Conservation (phyloP, 2,329 filamentous ascomycete genomes). For the Cercospora sesami region DNA sequence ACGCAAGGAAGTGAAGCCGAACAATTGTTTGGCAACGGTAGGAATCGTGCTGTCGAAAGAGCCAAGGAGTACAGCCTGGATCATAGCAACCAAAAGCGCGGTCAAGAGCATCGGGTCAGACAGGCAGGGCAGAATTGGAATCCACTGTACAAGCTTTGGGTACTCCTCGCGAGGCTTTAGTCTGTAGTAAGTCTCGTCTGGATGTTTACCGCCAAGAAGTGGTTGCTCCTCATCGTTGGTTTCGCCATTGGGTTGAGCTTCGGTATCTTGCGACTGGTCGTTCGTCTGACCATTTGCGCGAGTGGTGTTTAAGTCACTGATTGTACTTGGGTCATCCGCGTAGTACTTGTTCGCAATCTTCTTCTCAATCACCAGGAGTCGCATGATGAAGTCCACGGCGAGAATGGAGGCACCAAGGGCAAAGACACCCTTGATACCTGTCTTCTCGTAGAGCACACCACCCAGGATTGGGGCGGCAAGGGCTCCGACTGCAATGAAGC, state of each 20-base stretch:
- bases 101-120: conserved; percentile 45
- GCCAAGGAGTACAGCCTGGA: conserved; percentile 47
- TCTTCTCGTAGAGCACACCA: conserved; percentile 60
- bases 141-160: conserved; percentile 41
- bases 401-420: conserved; percentile 57
- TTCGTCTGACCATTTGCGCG: conserved; percentile 22
- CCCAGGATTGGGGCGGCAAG: conserved; percentile 60
- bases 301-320: conserved; percentile 24
- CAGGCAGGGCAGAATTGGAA: conserved; percentile 53
- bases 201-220: conserved; percentile 38
- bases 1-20: conserved; percentile 47
- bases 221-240: conserved; percentile 41
- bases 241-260: conserved; percentile 13
- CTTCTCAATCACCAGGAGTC: conserved; percentile 63
- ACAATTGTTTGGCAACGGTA: conserved; percentile 46
- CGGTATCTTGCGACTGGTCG: conserved; percentile 17
- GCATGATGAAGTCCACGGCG: conserved; percentile 60
- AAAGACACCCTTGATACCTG: conserved; percentile 61
- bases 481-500: conserved; percentile 59
- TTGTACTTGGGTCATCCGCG: conserved; percentile 31
- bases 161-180: conserved; percentile 43
- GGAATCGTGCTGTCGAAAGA: conserved; percentile 53
- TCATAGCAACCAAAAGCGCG: conserved; percentile 44
- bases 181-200: conserved; percentile 46
- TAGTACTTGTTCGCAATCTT: conserved; percentile 55